phyloP scores from a whole-genome alignment of 75 land plant genomes.

The Pseudotsuga menziesii region DNA sequence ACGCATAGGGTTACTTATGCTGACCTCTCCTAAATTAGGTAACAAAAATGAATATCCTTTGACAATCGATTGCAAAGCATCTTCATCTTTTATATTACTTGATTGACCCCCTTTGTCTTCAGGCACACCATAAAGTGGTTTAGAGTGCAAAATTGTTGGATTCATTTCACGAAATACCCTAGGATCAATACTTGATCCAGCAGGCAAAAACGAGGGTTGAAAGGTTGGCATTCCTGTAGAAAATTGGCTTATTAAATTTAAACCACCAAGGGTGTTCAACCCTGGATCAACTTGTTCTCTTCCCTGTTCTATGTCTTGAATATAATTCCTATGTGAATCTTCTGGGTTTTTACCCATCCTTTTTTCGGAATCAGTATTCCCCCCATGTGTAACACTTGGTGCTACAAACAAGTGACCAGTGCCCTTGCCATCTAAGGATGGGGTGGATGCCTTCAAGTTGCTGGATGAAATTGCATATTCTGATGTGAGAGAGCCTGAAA shows the following conservation, averaged over 20 bases:
- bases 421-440: slow-evolving; percentile 7
- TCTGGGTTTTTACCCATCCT: slow-evolving; percentile 2
- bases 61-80: neutral
- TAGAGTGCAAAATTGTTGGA: slow-evolving; percentile 18
- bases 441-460: neutral
- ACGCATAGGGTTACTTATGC: neutral
- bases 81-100: slow-evolving; percentile 18
- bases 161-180: slow-evolving; percentile 4
- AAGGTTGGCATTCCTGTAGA: slow-evolving; percentile 20
- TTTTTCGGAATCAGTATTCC: slow-evolving; percentile 8
- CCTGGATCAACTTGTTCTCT: slow-evolving; percentile 17
- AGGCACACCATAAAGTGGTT: slow-evolving; percentile 14
- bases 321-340: slow-evolving; percentile 5
- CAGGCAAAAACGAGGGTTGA: slow-evolving; percentile 15
- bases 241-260: neutral
- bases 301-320: slow-evolving; percentile 23
- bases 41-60: slow-evolving; percentile 5
- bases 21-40: slow-evolving; percentile 6
- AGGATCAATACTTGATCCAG: slow-evolving; percentile 8
- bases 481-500: slow-evolving; percentile 1
- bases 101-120: slow-evolving; percentile 3
- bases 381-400: neutral
- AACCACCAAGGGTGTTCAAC: slow-evolving; percentile 13
- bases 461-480: neutral
- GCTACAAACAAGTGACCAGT: slow-evolving; percentile 6